phyloP scores from a whole-genome alignment of 2,329 filamentous ascomycete species.

The Fusarium lateritium region DNA sequence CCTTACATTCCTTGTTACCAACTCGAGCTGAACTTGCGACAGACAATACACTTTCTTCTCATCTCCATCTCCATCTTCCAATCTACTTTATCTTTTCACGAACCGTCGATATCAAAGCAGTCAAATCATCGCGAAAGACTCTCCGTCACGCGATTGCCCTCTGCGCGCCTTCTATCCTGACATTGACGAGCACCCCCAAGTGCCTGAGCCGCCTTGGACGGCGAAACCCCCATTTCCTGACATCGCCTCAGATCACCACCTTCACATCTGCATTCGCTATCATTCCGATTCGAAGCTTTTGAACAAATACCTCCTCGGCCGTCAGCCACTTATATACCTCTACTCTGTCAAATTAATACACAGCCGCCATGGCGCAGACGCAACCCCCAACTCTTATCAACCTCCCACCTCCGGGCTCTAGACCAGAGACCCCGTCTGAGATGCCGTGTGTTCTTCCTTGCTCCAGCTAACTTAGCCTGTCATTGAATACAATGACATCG shows the following conservation, averaged over 20 bases:
- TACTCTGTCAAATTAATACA: slow-evolving; percentile 9
- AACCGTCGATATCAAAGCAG: not conserved
- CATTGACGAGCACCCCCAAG: slow-evolving; percentile 8
- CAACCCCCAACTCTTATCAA: slow-evolving; percentile 81
- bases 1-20: slow-evolving; percentile 30
- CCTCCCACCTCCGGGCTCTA: slow-evolving; percentile 84
- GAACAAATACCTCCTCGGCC: not conserved
- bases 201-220: slow-evolving; percentile 33
- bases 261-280: not conserved
- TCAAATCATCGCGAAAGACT: not conserved
- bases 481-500: slow-evolving; percentile 12
- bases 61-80: not conserved
- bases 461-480: slow-evolving; percentile 11
- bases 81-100: slow-evolving; percentile 8
- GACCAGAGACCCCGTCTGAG: slow-evolving; percentile 89
- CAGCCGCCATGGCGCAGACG: slow-evolving; percentile 57
- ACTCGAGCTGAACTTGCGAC: slow-evolving; percentile 30
- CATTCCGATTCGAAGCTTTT: not conserved
- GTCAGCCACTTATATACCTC: not conserved
- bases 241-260: slow-evolving; percentile 22
- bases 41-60: slow-evolving; percentile 20
- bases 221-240: slow-evolving; percentile 19
- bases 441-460: slow-evolving; percentile 77
- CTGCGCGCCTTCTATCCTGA: slow-evolving; percentile 1
- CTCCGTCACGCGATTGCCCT: slow-evolving; percentile 5